These are phyloP conservation scores for Olyra latifolia DNA, from an alignment of 176 grass and related monocot species.

Conservation along the genomic window DNA sequence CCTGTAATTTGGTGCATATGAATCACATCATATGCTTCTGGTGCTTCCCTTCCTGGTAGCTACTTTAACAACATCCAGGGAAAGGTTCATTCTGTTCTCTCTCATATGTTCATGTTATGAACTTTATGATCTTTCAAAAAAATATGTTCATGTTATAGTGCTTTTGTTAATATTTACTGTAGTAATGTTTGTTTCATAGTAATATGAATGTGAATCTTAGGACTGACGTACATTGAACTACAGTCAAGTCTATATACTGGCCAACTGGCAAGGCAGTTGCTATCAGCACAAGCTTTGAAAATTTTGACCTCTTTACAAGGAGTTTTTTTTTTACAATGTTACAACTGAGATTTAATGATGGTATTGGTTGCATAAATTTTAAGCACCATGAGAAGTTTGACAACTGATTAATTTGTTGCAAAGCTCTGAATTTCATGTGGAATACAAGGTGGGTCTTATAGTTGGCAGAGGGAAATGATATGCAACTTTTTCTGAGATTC, in stretches of 20 bases:
- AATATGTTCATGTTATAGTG: background rate
- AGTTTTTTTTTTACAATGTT: background rate
- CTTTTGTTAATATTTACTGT: background rate
- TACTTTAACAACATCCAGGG: background rate
- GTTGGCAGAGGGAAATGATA: background rate
- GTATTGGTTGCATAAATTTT: background rate
- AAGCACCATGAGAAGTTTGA: background rate
- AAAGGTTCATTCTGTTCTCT: background rate
- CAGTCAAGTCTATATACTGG: background rate
- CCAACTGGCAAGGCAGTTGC: background rate
- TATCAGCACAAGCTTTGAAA: background rate
- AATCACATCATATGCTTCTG: background rate
- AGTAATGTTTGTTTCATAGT: background rate
- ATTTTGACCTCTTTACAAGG: background rate
- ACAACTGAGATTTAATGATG: background rate
- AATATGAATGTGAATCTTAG: background rate
- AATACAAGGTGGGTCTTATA: background rate
- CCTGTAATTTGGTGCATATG: conserved; percentile 5
- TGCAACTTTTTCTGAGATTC: background rate
- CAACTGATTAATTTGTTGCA: background rate
- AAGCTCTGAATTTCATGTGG: background rate
- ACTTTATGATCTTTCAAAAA: no score
- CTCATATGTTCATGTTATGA: background rate
- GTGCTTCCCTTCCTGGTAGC: background rate
- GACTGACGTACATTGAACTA: background rate